Base-by-base conservation (phyloP, 768 basidiomycete genomes). In the Termitomyces sp. region DNA sequence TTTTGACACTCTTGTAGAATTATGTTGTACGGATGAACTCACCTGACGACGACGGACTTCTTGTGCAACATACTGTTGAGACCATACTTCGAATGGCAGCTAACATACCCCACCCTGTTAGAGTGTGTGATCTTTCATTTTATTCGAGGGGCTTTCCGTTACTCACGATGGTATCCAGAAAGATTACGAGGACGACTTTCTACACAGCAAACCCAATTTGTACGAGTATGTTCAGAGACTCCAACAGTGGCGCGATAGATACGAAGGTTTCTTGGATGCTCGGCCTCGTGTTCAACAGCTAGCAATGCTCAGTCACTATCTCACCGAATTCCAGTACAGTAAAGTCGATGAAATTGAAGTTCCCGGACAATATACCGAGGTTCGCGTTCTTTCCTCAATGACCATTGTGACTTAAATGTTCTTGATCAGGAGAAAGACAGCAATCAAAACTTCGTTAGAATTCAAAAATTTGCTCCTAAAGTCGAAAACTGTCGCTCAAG, bases 301-400 rank as follows among this genome's bases (percentile, higher is more conserved):
- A 55, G 94, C 97, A 60, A 76, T 85, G 47, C 76, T 91, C 42
- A 94, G 92, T 61, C 94, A 95, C 71, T 97, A 94, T 72, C 76
- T 99, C 64, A 90, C 92, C 7, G 97, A 98, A 70, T 99, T 98
- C 78, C 96, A 98, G 63, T 94, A 98, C 70, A 87, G 85, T 66
- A 97, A 94, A 69, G 94, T 96, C 49, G 97, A 98, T 61, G 96
- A 99, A 61, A 91, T 99, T 39, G 95, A 99, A 67, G 84, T 99
- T 49, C 95, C 95, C n/a, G 97, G 97, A 7, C 97, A 99, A 70
- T 99, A 99, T 68, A 90, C 94, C 0, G 92, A 98, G 82, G 94
- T 91, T n/a, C 23, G 66, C 59, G n/a, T 8, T 43, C 42, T 9
- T 30, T 45, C 12, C 25, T 12, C 56, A 2, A 14, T 32, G 34